Evolutionary conservation across 257 asterid species (phyloP).

Genomic region (Solanum bulbocastanum): DNA sequence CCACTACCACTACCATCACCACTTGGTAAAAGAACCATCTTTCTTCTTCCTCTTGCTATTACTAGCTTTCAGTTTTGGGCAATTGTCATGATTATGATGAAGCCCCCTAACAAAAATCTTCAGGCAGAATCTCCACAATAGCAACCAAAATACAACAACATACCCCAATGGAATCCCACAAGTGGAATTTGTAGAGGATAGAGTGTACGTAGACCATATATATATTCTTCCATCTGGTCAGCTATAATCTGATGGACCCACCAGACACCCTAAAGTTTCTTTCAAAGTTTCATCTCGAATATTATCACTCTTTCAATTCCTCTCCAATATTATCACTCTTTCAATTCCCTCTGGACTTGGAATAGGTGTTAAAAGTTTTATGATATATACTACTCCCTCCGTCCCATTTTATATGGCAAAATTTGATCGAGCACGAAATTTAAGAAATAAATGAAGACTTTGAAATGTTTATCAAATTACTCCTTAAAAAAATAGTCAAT

Average conservation of each 20-base stretch:
- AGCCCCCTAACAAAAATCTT: conserved; percentile 13
- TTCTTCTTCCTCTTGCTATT: not conserved
- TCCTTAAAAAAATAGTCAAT: too few relatives aligned
- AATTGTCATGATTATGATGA: conserved; percentile 6
- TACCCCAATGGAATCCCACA: rapidly evolving
- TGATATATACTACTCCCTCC: not conserved
- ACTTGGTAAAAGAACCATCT: not conserved
- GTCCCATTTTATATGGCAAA: too few relatives aligned
- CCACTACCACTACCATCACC: not conserved
- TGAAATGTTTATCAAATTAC: too few relatives aligned
- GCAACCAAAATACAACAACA: not conserved
- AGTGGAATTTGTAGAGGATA: rapidly evolving
- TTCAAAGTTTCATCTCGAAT: conserved; percentile 21
- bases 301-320: not conserved
- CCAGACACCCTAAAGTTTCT: conserved; percentile 18
- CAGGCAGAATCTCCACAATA: conserved; percentile 24
- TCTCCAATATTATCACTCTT: conserved; percentile 5
- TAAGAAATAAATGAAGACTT: too few relatives aligned
- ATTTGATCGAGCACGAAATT: too few relatives aligned
- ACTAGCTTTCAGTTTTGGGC: not conserved
- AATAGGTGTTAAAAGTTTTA: not conserved
- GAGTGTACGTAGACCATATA: not conserved
- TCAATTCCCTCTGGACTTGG: conserved; percentile 7
- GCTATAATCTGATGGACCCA: conserved; percentile 21
- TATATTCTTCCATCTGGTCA: conserved; percentile 4